Percentiles rank a stretch among this genome's conserved stretches.
These are phyloP conservation scores for Talaromyces piceae DNA, from an alignment of 2,329 filamentous ascomycete species.

Conservation along the genomic window DNA sequence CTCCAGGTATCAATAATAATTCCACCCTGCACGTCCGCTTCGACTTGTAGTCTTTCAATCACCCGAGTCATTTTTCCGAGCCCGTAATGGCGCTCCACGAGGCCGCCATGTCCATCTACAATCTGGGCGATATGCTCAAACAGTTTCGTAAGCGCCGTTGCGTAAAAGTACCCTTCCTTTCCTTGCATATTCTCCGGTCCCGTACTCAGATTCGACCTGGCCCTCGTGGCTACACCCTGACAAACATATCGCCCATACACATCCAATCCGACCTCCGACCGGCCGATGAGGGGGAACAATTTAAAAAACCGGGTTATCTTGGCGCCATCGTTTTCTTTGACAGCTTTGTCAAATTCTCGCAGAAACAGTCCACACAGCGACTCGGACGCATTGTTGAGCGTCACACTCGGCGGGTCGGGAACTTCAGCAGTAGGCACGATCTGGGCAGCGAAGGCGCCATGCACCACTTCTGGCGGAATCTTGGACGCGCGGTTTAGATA, in stretches of 20 bases:
- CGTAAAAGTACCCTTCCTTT: slow-evolving; percentile 84
- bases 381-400: slow-evolving; percentile 78
- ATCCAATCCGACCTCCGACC: slow-evolving; percentile 81
- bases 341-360: slow-evolving; percentile 89
- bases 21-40: slow-evolving; percentile 92
- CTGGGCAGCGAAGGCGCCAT: slow-evolving; percentile 78
- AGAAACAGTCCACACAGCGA: slow-evolving; percentile 85
- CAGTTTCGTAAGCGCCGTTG: slow-evolving; percentile 77
- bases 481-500: slow-evolving; percentile 79
- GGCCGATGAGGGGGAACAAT: slow-evolving; percentile 86
- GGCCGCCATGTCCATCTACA: slow-evolving; percentile 78
- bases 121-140: slow-evolving; percentile 98
- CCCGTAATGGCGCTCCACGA: slow-evolving; percentile 93
- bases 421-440: slow-evolving; percentile 95
- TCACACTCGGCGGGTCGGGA: slow-evolving; percentile 80
- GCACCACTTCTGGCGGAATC: slow-evolving; percentile 71
- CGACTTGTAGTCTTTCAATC: slow-evolving; percentile 83
- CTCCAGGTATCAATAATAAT: slow-evolving; percentile 94
- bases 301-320: slow-evolving; percentile 97
- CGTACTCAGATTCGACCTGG: slow-evolving; percentile 71
- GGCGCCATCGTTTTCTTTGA: slow-evolving; percentile 74
- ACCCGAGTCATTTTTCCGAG: slow-evolving; percentile 88
- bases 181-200: slow-evolving; percentile 51
- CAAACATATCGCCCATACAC: slow-evolving; percentile 96
- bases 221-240: slow-evolving; percentile 80